Evolutionary conservation across 225 moss, liverwort and hornwort genomes (phyloP).

Genomic region (Takakia lepidozioides): DNA sequence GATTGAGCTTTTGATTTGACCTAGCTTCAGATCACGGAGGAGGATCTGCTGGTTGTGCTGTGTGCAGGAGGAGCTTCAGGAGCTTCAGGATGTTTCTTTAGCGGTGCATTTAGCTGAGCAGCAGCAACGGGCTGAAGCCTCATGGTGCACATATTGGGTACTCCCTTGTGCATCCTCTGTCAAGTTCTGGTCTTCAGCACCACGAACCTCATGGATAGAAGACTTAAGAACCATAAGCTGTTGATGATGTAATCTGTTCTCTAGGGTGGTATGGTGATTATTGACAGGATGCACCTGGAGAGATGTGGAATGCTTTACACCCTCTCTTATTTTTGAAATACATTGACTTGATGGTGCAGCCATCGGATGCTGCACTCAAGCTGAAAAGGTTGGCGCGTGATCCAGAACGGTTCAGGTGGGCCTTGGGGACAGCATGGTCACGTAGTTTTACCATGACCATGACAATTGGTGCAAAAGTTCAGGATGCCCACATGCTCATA

Average conservation of each 20-base stretch:
- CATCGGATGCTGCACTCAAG: conserved; percentile 71
- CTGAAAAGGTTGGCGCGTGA: conserved; percentile 81
- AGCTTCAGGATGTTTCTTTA: conserved; percentile 74
- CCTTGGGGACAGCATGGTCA: conserved; percentile 75
- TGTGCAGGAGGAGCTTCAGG: conserved; percentile 65
- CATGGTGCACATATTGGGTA: conserved; percentile 88
- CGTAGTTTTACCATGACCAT: conserved; percentile 66
- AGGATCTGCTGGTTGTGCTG: no score
- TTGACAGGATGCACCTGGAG: no score
- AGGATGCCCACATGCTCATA: conserved; percentile 85
- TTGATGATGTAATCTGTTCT: no score
- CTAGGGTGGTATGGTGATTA: no score
- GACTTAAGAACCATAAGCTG: no score
- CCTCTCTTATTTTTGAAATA: no score
- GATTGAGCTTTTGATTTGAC: no score
- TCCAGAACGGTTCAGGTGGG: conserved; percentile 83
- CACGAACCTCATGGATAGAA: no score
- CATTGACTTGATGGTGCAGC: conserved; percentile 62
- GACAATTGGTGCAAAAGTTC: conserved; percentile 52
- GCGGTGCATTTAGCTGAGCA: conserved; percentile 39
- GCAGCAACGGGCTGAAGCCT: conserved; percentile 60
- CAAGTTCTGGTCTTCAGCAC: no score
- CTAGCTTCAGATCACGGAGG: no score
- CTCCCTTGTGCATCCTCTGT: no score
- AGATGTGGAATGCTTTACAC: no score